These are phyloP conservation scores for Calonectria ilicicola DNA, from an alignment of 2,329 filamentous ascomycete genomes.

Conservation along the genomic window DNA sequence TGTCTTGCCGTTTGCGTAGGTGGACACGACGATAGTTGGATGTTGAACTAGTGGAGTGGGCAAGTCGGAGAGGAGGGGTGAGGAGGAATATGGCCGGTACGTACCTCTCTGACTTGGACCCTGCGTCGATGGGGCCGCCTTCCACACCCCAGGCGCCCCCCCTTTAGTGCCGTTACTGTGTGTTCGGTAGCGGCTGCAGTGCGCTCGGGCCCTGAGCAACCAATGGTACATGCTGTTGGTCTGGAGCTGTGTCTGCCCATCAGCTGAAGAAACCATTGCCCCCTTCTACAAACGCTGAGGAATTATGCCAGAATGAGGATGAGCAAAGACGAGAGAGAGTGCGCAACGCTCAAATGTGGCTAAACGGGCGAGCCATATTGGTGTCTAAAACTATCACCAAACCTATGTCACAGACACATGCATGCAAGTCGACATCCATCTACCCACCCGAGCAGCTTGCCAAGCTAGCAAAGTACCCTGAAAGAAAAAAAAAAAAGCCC, in stretches of 20 bases:
- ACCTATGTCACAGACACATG: not conserved
- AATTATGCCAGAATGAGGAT: not conserved
- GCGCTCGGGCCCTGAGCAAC: slow-evolving; percentile 5
- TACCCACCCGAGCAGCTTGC: not conserved
- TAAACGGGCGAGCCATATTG: not conserved
- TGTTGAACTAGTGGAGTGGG: slow-evolving; percentile 12
- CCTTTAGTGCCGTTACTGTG: slow-evolving; percentile 15
- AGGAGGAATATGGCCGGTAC: not conserved
- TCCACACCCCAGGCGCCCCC: slow-evolving; percentile 17
- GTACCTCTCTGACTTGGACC: slow-evolving; percentile 35
- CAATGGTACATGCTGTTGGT: slow-evolving; percentile 5
- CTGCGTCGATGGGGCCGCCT: slow-evolving; percentile 26
- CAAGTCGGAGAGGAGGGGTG: not conserved
- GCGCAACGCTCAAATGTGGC: not conserved
- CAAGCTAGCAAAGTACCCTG: not conserved
- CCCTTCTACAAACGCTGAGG: not conserved
- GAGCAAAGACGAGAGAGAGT: not conserved
- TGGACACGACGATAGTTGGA: not conserved
- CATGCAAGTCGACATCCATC: too few relatives aligned
- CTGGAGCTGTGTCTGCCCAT: not conserved
- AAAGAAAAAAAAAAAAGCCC: slow-evolving; percentile 5
- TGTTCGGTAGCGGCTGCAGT: slow-evolving; percentile 22
- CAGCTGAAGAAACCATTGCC: slow-evolving; percentile 5
- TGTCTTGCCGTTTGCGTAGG: not conserved
- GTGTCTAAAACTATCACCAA: not conserved